Base-by-base conservation (phyloP, 768 basidiomycete species). In the Asterophora lycoperdoides region DNA sequence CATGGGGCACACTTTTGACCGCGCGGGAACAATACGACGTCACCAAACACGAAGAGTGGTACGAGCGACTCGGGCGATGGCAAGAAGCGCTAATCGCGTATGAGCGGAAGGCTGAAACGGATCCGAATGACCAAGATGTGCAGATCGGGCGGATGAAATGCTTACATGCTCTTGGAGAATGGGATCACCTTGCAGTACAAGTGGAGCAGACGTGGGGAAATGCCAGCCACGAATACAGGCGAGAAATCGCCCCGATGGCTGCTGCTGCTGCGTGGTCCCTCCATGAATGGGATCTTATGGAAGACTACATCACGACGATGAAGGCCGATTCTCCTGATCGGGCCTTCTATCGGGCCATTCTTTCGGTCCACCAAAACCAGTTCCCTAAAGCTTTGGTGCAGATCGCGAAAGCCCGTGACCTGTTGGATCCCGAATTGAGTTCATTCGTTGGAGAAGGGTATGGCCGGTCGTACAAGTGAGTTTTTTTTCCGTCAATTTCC, bases 221-320 rank as follows among this genome's bases (percentile, higher is more conserved):
- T 53, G 87, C 91, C 9, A 82, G 75, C 41, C 77, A 85, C 49
- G 93, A 96, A 44, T 85, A 93, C 55, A 84, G 88, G 41, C 79
- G 86, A 44, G 86, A 89, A 66, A 96, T 98, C 55, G 93, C 96
- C 0, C 94, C 96, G 0, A 86, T 99, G 75, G 96, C 95, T 0
- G 91, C 96, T 1, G 94, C 95, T 0, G 95, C 96, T 1, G 91
- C 93, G 2, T 99, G 96, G 95, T 92, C 92, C 1, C 69, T 97
- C 48, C 85, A 87, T 55, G 94, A 97, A 58, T 99, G 96, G 96
- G 93, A 97, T 58, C 79, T 85, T 3, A 99, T 99, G 96, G 96
- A 98, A 38, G 85, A 93, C 57, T 98, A 96, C 64, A 95, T 99
- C 47, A 76, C 79, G 4, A 89, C 87, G 2, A 95, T 99, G 91